Conservation (phyloP, 352 stramenopile species). For the Pythium periplocum region DNA sequence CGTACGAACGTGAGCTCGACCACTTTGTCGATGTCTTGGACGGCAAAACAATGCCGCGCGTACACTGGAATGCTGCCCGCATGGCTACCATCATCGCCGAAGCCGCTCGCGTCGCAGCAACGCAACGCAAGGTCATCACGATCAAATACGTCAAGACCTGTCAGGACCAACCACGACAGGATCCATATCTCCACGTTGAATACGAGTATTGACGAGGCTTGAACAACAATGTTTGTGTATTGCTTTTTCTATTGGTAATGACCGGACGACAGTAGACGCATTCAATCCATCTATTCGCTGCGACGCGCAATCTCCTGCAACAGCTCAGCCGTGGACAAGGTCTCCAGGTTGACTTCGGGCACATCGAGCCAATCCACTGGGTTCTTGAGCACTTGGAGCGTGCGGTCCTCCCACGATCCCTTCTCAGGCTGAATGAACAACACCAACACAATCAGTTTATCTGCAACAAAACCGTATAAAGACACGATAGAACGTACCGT, state of each 20-base stretch:
- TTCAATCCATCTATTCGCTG: conserved; percentile 28
- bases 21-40: conserved; percentile 70
- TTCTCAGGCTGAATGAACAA: background rate
- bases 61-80: conserved; percentile 69
- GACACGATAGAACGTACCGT: conserved; percentile 16
- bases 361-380: conserved; percentile 93
- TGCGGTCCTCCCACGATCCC: conserved; percentile 91
- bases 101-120: conserved; percentile 55
- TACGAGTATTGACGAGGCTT: conserved; percentile 17
- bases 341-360: conserved; percentile 58
- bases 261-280: no score
- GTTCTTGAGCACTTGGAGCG: conserved; percentile 92
- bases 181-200: conserved; percentile 49
- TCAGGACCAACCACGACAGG: conserved; percentile 29
- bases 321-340: conserved; percentile 66
- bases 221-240: no score
- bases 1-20: conserved; percentile 83
- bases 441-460: conserved; percentile 1
- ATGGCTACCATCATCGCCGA: conserved; percentile 78
- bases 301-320: conserved; percentile 73
- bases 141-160: conserved; percentile 55
- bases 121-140: conserved; percentile 58
- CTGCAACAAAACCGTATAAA: no score
- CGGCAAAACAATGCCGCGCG: conserved; percentile 27
- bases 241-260: no score